These are phyloP conservation scores for Cutaneotrichosporon sp. DNA, from an alignment of 1,284 basidiomycete species.

Conservation along the genomic window DNA sequence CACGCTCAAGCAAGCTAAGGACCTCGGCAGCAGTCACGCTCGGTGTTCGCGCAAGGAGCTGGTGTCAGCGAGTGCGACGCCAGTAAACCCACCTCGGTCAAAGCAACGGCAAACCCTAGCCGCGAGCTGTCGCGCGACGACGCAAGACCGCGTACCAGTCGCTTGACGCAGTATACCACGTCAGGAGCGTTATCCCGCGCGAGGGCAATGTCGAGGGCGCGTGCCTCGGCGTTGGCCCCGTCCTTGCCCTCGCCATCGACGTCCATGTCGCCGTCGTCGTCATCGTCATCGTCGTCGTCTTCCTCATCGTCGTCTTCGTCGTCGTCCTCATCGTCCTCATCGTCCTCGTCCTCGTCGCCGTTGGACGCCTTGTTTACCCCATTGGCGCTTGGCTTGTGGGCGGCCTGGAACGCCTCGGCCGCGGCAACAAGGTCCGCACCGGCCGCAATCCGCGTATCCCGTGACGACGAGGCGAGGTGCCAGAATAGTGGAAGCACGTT, in stretches of 20 bases:
- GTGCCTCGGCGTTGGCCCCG: too few relatives aligned
- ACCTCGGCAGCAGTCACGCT: slow-evolving; percentile 74
- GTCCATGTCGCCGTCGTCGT: slow-evolving; percentile 50
- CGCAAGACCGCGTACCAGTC: slow-evolving; percentile 78
- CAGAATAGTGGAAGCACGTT: slow-evolving; percentile 77
- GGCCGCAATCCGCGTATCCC: slow-evolving; percentile 73
- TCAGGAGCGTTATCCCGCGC: slow-evolving; percentile 71
- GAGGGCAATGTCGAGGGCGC: slow-evolving; percentile 39
- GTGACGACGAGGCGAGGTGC: slow-evolving; percentile 79
- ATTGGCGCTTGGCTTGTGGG: slow-evolving; percentile 6
- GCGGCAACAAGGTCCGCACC: slow-evolving; percentile 75
- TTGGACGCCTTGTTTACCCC: slow-evolving; percentile 33
- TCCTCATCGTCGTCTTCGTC: slow-evolving; percentile 50
- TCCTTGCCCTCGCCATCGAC: slow-evolving; percentile 30
- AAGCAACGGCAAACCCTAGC: slow-evolving; percentile 88
- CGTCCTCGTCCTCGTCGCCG: slow-evolving; percentile 36
- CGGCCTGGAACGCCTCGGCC: slow-evolving; percentile 74
- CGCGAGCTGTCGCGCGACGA: slow-evolving; percentile 89
- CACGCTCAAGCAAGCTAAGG: slow-evolving; percentile 63
- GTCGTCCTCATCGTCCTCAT: slow-evolving; percentile 52
- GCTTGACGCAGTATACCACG: slow-evolving; percentile 78
- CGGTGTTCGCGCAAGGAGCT: slow-evolving; percentile 75
- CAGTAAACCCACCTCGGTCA: slow-evolving; percentile 71
- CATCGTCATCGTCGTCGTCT: slow-evolving; percentile 51
- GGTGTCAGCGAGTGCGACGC: background rate